These are phyloP conservation scores for Vishniacozyma victoriae DNA, from an alignment of 768 basidiomycete genomes.

Conservation along the genomic window DNA sequence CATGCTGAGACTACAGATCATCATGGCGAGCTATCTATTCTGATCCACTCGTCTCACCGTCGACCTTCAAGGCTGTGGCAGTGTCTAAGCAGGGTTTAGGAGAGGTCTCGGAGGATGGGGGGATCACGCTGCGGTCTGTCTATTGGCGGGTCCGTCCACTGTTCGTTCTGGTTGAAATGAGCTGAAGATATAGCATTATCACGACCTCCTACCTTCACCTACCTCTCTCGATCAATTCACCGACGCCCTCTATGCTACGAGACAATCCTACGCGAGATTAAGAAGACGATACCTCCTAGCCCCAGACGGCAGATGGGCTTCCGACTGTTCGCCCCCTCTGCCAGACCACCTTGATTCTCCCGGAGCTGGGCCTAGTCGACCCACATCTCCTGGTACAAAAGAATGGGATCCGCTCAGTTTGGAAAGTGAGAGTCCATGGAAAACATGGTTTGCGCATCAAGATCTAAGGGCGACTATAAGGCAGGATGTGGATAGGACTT, in stretches of 20 bases:
- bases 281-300: conserved; percentile 37
- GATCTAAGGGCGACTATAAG: conserved; percentile 82
- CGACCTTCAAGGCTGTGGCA: conserved; percentile 15
- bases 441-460: conserved; percentile 80
- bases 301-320: conserved; percentile 45
- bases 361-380: not conserved
- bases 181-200: conserved; percentile 26
- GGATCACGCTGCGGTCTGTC: conserved; percentile 33
- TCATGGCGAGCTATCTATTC: conserved; percentile 24
- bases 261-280: conserved; percentile 25
- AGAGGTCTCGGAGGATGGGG: conserved; percentile 20
- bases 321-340: conserved; percentile 40
- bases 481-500: conserved; percentile 96
- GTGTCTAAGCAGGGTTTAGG: conserved; percentile 26
- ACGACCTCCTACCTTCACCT: conserved; percentile 31
- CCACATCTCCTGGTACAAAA: not conserved
- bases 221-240: conserved; percentile 30
- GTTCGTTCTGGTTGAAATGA: not conserved
- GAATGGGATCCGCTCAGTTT: conserved; percentile 45
- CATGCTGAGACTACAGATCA: conserved; percentile 9
- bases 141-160: conserved; percentile 40
- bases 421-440: conserved; percentile 78
- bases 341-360: not conserved
- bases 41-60: conserved; percentile 33
- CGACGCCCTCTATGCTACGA: conserved; percentile 6